A percentile compares a stretch with the other conserved stretches of the same genome.
These are phyloP conservation scores for Hypoxylon sp. DNA, from an alignment of 2,329 filamentous ascomycete species.

Conservation along the genomic window DNA sequence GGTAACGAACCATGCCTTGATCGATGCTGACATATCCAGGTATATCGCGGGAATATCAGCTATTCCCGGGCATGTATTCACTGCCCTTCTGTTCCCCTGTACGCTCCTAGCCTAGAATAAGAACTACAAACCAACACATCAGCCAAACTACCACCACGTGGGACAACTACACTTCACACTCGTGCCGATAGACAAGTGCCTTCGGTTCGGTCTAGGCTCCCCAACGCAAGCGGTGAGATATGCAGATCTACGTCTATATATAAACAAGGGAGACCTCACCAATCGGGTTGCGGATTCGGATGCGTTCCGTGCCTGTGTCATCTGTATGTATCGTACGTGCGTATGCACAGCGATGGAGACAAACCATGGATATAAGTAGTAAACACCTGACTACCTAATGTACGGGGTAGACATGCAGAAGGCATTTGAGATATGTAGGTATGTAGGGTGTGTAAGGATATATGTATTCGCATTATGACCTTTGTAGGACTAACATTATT, in stretches of 20 bases:
- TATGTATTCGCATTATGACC: not conserved
- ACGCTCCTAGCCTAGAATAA: not conserved
- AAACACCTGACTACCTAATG: not conserved
- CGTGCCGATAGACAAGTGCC: not conserved
- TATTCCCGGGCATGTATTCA: too few species aligned
- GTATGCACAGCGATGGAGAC: constrained; percentile 11
- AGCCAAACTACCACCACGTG: not conserved
- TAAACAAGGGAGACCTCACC: constrained; percentile 7
- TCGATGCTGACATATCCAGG: too few species aligned
- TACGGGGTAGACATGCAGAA: not conserved
- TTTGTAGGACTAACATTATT: constrained; percentile 25
- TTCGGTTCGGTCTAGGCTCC: not conserved
- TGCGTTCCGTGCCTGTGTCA: constrained; percentile 1
- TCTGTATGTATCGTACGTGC: constrained; percentile 10
- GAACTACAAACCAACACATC: not conserved
- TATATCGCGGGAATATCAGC: too few species aligned
- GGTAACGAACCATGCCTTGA: not conserved
- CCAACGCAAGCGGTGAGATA: constrained; percentile 1
- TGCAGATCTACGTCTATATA: constrained; percentile 1
- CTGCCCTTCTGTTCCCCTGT: not conserved
- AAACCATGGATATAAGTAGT: not conserved
- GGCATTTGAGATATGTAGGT: not conserved
- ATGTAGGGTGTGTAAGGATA: not conserved
- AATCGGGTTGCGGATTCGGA: constrained; percentile 17
- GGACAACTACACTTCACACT: not conserved